Percentiles rank a stretch among this genome's conserved stretches.
Conservation (phyloP, 2,329 filamentous ascomycete genomes). For the Apiospora phragmitis region DNA sequence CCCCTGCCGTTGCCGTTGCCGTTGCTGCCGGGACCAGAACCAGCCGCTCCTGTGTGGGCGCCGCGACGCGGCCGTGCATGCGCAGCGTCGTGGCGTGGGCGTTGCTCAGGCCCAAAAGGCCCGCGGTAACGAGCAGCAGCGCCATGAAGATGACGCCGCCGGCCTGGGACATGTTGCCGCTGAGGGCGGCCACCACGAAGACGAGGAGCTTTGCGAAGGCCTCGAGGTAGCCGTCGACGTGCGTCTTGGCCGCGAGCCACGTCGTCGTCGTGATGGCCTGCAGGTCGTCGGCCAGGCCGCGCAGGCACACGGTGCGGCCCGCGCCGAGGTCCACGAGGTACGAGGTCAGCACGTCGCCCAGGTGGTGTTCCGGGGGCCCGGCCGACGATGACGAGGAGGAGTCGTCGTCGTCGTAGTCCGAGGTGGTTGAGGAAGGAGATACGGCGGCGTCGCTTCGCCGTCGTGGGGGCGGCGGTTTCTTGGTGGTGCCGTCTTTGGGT, state of each 20-base stretch:
- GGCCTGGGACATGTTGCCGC: slow-evolving; percentile 54
- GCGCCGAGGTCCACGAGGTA: slow-evolving; percentile 54
- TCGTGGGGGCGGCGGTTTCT: slow-evolving; percentile 16
- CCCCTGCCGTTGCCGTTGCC: background rate
- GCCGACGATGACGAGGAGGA: background rate
- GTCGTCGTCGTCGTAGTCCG: background rate
- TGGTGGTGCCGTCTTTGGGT: background rate
- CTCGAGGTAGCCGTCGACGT: slow-evolving; percentile 51
- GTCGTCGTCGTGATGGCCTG: slow-evolving; percentile 58
- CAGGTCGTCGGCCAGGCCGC: slow-evolving; percentile 52
- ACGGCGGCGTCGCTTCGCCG: background rate
- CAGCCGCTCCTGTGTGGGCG: slow-evolving; percentile 32
- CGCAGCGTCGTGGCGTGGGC: slow-evolving; percentile 45
- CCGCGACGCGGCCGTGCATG: slow-evolving; percentile 51
- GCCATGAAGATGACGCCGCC: slow-evolving; percentile 53
- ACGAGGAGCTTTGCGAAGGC: slow-evolving; percentile 57
- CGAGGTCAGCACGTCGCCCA: slow-evolving; percentile 36
- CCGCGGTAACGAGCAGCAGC: slow-evolving; percentile 53
- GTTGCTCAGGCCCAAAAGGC: slow-evolving; percentile 55
- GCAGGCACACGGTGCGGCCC: slow-evolving; percentile 52
- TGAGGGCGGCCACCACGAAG: slow-evolving; percentile 56
- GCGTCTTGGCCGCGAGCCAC: slow-evolving; percentile 56
- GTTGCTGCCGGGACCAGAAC: slow-evolving; percentile 11
- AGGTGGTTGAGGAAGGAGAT: background rate
- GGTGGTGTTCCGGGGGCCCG: slow-evolving; percentile 16